phyloP scores from a whole-genome alignment of 2,329 filamentous ascomycete species.

The Xylariales sp. region DNA sequence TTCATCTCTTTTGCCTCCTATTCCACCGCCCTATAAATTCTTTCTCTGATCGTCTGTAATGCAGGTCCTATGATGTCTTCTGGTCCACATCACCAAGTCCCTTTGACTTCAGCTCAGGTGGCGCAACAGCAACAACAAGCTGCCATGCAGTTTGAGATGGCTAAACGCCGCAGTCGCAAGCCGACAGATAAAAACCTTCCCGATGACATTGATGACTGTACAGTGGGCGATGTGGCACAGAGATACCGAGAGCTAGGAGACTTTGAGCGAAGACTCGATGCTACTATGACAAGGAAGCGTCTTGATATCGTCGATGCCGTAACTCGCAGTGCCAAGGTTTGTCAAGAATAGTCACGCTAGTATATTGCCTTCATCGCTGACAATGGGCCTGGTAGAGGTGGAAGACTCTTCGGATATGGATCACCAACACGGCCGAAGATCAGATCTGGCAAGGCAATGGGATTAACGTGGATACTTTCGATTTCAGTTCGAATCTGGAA shows the following conservation, averaged over 20 bases:
- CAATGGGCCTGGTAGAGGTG: constrained; percentile 65
- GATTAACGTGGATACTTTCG: constrained; percentile 79
- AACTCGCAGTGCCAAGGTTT: constrained; percentile 76
- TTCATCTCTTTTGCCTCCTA: constrained; percentile 7
- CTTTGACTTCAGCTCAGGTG: constrained; percentile 66
- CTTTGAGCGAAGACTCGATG: constrained; percentile 87
- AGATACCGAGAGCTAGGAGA: constrained; percentile 88
- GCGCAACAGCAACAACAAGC: constrained; percentile 63
- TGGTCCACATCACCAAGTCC: constrained; percentile 62
- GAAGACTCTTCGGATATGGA: constrained; percentile 90
- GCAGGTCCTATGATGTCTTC: constrained; percentile 68
- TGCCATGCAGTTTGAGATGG: constrained; percentile 68
- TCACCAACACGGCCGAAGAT: constrained; percentile 93
- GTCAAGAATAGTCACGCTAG: constrained; percentile 29
- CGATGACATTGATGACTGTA: constrained; percentile 85
- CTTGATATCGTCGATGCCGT: constrained; percentile 88
- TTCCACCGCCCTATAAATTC: constrained; percentile 10
- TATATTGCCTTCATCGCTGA: constrained; percentile 32
- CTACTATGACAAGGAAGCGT: constrained; percentile 92
- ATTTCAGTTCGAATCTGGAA: constrained; percentile 81
- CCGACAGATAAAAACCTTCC: constrained; percentile 96
- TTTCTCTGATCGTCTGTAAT: constrained; percentile 38
- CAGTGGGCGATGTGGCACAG: constrained; percentile 83
- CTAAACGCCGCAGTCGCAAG: constrained; percentile 85
- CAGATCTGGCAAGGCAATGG: constrained; percentile 88